Base-by-base conservation (phyloP, 129 eudicot species). In the Ambrosia artemisiifolia region DNA sequence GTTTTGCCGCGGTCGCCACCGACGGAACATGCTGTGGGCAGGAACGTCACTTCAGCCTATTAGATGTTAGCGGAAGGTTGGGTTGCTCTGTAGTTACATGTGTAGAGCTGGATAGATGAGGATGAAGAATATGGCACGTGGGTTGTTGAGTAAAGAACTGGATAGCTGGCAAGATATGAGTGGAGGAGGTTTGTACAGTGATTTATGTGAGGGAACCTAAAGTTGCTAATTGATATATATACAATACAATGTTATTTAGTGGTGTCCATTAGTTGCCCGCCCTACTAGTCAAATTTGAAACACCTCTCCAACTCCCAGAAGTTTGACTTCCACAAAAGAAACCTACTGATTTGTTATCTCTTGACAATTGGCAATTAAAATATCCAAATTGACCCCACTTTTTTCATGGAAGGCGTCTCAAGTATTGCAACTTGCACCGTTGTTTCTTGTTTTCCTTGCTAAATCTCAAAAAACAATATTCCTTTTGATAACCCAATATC, bases 371-470 rank as follows among this genome's bases (percentile, higher is more conserved):
- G 49, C 32, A 12, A 60, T 30, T 3, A 38, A 77, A 69, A 48
- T 63, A 18, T 63, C 34, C 49, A 56, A 50, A 57, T 35, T 47
- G 63, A 60, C 75, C 81, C 70, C 14, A 64, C 72, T 50, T 35
- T 51, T 69, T 35, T 20, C 63, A 46, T 35, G 30, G 13, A 19
- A 69, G 48, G 44, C 70, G 33, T 59, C 53, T 60, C 19, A 76
- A 61, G 16, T 11, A 43, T 24, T 65, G 30, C 81, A 77, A 77
- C 49, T 77, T 77, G 81, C 65, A 70, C 57, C 4, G 5, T 77
- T 70, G 18, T 50, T 49, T 2, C 43, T 49, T 69, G 63, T 69
- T 36, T 77, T 77, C 36, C 61, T 36, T 33, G 20, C 71, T 36
- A 62, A 50, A 50, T 62, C 28, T 17, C 50, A 33, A 69, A 11